A percentile compares a stretch with the other conserved stretches of the same genome.
Evolutionary conservation across 768 basidiomycete genomes (phyloP).

Genomic region (Mycena albidolilacea): DNA sequence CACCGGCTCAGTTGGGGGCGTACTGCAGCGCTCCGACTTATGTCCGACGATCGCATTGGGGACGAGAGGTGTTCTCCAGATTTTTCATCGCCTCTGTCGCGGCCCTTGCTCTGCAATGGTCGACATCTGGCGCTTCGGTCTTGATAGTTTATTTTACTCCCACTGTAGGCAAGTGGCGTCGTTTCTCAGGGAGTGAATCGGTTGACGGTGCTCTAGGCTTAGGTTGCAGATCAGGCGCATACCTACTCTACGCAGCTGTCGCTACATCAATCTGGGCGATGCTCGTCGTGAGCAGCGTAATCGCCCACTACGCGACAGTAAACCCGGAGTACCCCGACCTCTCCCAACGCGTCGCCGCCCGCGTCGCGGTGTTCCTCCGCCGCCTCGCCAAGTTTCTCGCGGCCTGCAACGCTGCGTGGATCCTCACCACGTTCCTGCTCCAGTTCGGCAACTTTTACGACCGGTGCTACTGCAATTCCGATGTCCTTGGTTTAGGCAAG

Average conservation of each 20-base stretch:
- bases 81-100: conserved; percentile 49
- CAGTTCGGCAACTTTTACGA: conserved; percentile 47
- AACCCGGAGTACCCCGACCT: conserved; percentile 12
- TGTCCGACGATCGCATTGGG: conserved; percentile 37
- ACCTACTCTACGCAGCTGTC: conserved; percentile 46
- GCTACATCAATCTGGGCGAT: conserved; percentile 50
- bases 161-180: conserved; percentile 41
- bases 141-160: conserved; percentile 49
- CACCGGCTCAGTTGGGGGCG: conserved; percentile 32
- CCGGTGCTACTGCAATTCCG: conserved; percentile 50
- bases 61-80: conserved; percentile 42
- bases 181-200: not conserved
- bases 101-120: conserved; percentile 51
- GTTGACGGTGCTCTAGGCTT: conserved; percentile 27
- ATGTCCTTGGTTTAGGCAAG: conserved; percentile 39
- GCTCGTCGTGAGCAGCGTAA: conserved; percentile 49
- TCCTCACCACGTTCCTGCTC: conserved; percentile 47
- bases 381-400: conserved; percentile 48
- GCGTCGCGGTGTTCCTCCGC: conserved; percentile 41
- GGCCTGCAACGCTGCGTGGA: conserved; percentile 44
- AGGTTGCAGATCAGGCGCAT: conserved; percentile 52
- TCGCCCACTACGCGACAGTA: conserved; percentile 26
- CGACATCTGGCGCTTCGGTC: conserved; percentile 47
- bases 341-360: conserved; percentile 14
- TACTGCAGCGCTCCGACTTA: conserved; percentile 41